Evolutionary conservation across 768 basidiomycete species (phyloP).

Genomic region (Agaricus sinodeliciosus): DNA sequence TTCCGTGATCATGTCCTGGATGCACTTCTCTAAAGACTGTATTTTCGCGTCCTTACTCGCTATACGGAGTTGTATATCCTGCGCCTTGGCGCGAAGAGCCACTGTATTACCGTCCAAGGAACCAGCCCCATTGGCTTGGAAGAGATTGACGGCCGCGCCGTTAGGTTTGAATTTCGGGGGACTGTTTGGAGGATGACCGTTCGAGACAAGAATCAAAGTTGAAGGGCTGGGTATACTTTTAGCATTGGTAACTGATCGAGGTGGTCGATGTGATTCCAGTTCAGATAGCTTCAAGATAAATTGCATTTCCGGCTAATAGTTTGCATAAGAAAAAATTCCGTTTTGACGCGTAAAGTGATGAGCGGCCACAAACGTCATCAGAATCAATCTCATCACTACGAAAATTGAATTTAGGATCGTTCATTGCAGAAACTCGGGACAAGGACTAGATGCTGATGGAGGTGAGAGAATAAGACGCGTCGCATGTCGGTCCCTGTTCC

Average conservation of each 20-base stretch:
- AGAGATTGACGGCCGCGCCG: background rate
- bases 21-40: background rate
- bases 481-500: background rate
- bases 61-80: slow-evolving; percentile 2
- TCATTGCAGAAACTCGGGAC: background rate
- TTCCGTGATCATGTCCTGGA: background rate
- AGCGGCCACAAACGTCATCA: slow-evolving; percentile 1
- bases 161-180: background rate
- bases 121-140: background rate
- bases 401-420: slow-evolving; percentile 1
- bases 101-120: background rate
- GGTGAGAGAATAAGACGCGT: background rate
- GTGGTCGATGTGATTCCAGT: too few relatives aligned
- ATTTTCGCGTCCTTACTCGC: slow-evolving; percentile 8
- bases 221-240: background rate
- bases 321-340: background rate
- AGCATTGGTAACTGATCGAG: background rate
- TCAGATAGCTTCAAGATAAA: too few relatives aligned
- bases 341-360: background rate
- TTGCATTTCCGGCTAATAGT: too few relatives aligned
- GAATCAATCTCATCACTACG: slow-evolving; percentile 2
- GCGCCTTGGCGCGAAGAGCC: background rate
- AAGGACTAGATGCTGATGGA: background rate
- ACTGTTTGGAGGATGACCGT: background rate
- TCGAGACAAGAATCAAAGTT: background rate